Conservation (phyloP, 768 basidiomycete genomes). For the Dioszegia aurantiaca region DNA sequence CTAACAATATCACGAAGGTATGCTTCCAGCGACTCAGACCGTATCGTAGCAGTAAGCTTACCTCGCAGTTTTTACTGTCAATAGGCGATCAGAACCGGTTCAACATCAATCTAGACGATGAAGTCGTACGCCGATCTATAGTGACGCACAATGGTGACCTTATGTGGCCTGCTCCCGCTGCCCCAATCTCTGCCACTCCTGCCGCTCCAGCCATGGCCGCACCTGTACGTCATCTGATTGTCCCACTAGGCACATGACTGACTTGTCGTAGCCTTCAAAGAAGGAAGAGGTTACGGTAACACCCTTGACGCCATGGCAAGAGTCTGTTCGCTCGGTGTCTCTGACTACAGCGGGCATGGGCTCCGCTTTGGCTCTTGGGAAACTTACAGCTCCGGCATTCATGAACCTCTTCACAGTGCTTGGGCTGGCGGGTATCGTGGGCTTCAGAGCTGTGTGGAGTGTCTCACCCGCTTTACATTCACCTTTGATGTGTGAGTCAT, state of each 20-base stretch:
- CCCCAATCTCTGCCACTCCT: constrained; percentile 46
- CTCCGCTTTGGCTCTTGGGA: constrained; percentile 68
- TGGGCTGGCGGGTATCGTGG: constrained; percentile 78
- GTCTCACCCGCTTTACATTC: constrained; percentile 84
- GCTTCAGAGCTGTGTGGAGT: constrained; percentile 86
- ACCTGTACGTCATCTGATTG: constrained; percentile 10
- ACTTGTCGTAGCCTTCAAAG: constrained; percentile 20
- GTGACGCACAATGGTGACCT: constrained; percentile 67
- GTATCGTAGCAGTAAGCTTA: background rate
- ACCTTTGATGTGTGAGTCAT: constrained; percentile 68
- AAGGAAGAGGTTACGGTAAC: constrained; percentile 55
- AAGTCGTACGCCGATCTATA: constrained; percentile 77
- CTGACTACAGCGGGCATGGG: constrained; percentile 75
- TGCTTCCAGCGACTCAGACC: background rate
- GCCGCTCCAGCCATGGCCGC: constrained; percentile 12
- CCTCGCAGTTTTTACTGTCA: constrained; percentile 66
- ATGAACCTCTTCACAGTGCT: constrained; percentile 89
- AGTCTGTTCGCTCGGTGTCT: constrained; percentile 70
- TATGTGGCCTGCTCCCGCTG: constrained; percentile 66
- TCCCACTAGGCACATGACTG: background rate
- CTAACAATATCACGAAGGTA: constrained; percentile 79
- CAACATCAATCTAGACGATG: constrained; percentile 70
- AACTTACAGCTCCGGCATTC: constrained; percentile 73
- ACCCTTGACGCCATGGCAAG: constrained; percentile 82
- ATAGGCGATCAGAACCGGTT: constrained; percentile 63